A percentile compares a stretch with the other conserved stretches of the same genome.
phyloP scores from a whole-genome alignment of 2,329 filamentous ascomycete species.

The Didymella segeticola region DNA sequence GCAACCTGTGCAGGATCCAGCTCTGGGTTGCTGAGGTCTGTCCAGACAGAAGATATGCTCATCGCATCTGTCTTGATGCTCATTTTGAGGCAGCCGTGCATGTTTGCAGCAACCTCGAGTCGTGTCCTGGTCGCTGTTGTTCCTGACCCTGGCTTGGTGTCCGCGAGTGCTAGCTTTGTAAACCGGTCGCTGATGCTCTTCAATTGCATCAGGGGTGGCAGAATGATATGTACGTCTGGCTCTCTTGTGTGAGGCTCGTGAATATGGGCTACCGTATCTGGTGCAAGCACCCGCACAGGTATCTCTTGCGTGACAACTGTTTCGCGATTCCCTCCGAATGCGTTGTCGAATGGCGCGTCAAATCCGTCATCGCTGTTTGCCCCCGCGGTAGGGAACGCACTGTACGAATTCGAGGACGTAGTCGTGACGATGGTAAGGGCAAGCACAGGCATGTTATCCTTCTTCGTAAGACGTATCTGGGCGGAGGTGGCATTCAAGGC shows the following conservation, averaged over 20 bases:
- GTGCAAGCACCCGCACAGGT: conserved; percentile 87
- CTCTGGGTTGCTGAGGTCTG: conserved; percentile 83
- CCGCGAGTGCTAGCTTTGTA: conserved; percentile 72
- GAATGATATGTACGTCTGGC: conserved; percentile 90
- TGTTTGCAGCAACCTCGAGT: conserved; percentile 88
- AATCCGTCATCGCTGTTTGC: conserved; percentile 36
- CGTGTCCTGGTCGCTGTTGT: conserved; percentile 55
- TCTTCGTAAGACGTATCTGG: conserved; percentile 89
- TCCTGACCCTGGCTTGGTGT: conserved; percentile 46
- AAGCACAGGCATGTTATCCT: conserved; percentile 83
- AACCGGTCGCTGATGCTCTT: conserved; percentile 96
- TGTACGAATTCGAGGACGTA: conserved; percentile 58
- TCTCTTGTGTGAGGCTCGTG: conserved; percentile 91
- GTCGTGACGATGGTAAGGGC: conserved; percentile 89
- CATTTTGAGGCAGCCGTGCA: conserved; percentile 85
- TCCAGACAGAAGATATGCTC: conserved; percentile 86
- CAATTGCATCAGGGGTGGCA: conserved; percentile 85
- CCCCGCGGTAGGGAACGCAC: conserved; percentile 39
- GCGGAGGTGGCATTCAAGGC: conserved; percentile 82
- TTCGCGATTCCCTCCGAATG: conserved; percentile 70
- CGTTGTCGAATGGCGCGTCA: conserved; percentile 33
- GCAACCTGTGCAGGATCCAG: conserved; percentile 78
- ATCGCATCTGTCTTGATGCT: conserved; percentile 83
- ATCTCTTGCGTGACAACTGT: conserved; percentile 95
- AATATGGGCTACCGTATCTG: conserved; percentile 85